These are phyloP conservation scores for Hymenoscyphus albidus DNA, from an alignment of 2,329 filamentous ascomycete genomes.

Conservation along the genomic window DNA sequence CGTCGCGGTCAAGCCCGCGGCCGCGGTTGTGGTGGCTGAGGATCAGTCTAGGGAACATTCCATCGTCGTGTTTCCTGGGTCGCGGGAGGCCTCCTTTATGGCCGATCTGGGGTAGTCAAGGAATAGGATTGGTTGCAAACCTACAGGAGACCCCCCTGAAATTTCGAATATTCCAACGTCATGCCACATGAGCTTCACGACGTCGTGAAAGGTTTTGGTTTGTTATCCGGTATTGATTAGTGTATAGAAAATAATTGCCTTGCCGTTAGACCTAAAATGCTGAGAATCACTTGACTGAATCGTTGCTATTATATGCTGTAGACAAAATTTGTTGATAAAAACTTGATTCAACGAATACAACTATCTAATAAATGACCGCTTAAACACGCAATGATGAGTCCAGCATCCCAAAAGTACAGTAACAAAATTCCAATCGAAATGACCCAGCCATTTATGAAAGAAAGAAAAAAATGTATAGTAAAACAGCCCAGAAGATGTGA, in stretches of 20 bases:
- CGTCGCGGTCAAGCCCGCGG: neutral
- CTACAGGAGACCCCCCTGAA: neutral
- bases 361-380: neutral
- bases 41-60: neutral
- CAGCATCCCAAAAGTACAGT: neutral
- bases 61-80: constrained; percentile 1
- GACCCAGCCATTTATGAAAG: neutral
- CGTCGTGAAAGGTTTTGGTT: neutral
- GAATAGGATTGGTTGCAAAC: neutral
- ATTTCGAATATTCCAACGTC: neutral
- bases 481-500: neutral
- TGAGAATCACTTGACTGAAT: neutral
- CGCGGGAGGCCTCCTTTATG: neutral
- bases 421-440: neutral
- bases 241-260: neutral
- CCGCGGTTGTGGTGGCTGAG: constrained; percentile 1
- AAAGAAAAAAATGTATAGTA: neutral
- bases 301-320: neutral
- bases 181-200: neutral
- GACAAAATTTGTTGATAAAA: neutral
- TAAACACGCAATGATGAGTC: neutral
- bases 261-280: neutral
- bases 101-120: constrained; percentile 3
- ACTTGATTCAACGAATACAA: neutral
- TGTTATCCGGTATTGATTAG: neutral